Evolutionary conservation across 768 basidiomycete genomes (phyloP).

Genomic region (Peribolospora baueri): DNA sequence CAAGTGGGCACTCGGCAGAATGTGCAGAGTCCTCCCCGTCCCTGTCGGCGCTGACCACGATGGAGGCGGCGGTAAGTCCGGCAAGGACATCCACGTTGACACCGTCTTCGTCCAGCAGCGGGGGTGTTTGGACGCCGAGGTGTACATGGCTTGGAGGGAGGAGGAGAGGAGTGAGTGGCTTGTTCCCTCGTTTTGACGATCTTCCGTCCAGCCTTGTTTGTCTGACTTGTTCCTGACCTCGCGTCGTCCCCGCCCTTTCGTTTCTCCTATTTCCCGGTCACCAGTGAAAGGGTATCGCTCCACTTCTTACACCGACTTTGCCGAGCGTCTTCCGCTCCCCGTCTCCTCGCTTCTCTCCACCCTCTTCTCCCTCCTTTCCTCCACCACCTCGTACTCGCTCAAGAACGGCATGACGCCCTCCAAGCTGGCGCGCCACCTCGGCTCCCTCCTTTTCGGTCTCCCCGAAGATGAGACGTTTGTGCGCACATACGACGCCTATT

Average conservation of each 20-base stretch:
- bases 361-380: constrained; percentile 53
- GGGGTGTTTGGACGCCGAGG: constrained; percentile 64
- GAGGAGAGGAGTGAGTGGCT: constrained; percentile 47
- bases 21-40: constrained; percentile 2
- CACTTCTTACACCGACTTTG: neutral
- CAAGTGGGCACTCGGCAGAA: constrained; percentile 67
- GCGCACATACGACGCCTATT: constrained; percentile 41
- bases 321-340: neutral
- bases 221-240: constrained; percentile 10
- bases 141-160: constrained; percentile 55
- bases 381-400: constrained; percentile 58
- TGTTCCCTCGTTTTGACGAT: constrained; percentile 6
- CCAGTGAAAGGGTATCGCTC: too few relatives aligned
- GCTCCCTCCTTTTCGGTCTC: constrained; percentile 67
- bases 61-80: constrained; percentile 8
- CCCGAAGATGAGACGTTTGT: constrained; percentile 24
- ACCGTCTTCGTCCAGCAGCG: constrained; percentile 21
- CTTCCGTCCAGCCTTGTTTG: constrained; percentile 4
- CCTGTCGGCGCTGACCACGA: constrained; percentile 43
- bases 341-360: constrained; percentile 18
- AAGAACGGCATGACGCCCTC: constrained; percentile 76
- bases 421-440: constrained; percentile 67
- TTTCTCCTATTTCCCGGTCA: too few relatives aligned
- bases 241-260: neutral
- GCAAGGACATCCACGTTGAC: constrained; percentile 3